phyloP scores from a whole-genome alignment of 805 yeast species.

The Metschnikowia kunwiensis region DNA sequence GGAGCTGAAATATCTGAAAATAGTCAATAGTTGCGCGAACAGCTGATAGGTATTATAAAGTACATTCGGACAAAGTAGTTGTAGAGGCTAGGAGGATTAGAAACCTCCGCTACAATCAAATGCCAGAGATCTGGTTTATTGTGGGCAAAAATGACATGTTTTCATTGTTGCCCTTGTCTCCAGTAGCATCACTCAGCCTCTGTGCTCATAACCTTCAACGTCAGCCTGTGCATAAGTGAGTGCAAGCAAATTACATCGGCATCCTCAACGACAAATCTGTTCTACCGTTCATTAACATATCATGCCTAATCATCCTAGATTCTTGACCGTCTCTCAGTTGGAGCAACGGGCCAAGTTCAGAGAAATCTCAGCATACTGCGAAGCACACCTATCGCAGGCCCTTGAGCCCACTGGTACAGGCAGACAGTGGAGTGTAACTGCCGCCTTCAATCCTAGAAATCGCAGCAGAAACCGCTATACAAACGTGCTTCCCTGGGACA shows the following conservation, averaged over 20 bases:
- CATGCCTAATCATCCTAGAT: slow-evolving; percentile 7
- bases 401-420: slow-evolving; percentile 4
- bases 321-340: slow-evolving; percentile 6
- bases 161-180: no score
- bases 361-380: slow-evolving; percentile 8
- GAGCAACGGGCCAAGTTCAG: slow-evolving; percentile 12
- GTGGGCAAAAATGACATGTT: no score
- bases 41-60: no score
- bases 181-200: not conserved
- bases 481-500: slow-evolving; percentile 65
- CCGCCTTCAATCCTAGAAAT: slow-evolving; percentile 12
- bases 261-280: no score
- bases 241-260: slow-evolving; percentile 1
- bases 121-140: no score
- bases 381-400: slow-evolving; percentile 14
- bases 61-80: no score
- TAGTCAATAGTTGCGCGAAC: no score
- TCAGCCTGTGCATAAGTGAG: not conserved
- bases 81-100: no score
- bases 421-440: slow-evolving; percentile 12
- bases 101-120: no score
- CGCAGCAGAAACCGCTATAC: slow-evolving; percentile 48
- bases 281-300: not conserved
- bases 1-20: no score
- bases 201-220: slow-evolving; percentile 1